These are phyloP conservation scores for Saccharomyces eubayanus DNA, from an alignment of 805 yeast species.

Conservation along the genomic window DNA sequence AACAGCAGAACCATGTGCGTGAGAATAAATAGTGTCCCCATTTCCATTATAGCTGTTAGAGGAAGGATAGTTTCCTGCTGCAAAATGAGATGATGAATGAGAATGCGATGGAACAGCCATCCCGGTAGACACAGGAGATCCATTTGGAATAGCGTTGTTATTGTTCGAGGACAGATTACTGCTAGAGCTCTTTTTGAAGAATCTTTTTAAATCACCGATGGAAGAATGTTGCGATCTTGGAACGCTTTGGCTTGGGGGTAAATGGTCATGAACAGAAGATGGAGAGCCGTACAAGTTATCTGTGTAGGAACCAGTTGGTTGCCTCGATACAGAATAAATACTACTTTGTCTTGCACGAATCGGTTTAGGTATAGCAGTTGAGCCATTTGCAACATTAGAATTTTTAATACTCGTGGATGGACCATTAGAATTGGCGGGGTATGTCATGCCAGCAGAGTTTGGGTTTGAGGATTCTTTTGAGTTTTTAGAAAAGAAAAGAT, in stretches of 20 bases:
- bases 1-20: conserved; percentile 31
- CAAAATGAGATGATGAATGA: conserved; percentile 8
- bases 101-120: conserved; percentile 11
- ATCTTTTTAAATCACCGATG: conserved; percentile 68
- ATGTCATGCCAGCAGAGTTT: conserved; percentile 1
- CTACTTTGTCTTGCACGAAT: conserved; percentile 28
- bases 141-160: conserved; percentile 10
- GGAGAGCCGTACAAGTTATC: conserved; percentile 24
- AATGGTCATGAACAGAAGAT: conserved; percentile 28
- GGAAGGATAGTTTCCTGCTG: background rate
- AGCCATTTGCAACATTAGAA: conserved; percentile 15
- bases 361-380: conserved; percentile 32
- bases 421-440: background rate
- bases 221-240: conserved; percentile 59
- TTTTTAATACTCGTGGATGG: background rate
- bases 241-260: conserved; percentile 33
- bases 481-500: conserved; percentile 27
- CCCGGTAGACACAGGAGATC: conserved; percentile 19
- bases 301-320: conserved; percentile 22
- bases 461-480: conserved; percentile 13
- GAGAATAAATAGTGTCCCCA: conserved; percentile 30
- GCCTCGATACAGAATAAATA: conserved; percentile 31
- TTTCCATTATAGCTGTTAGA: background rate
- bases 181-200: conserved; percentile 45
- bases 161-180: conserved; percentile 1